phyloP scores from a whole-genome alignment of 2,329 filamentous ascomycete genomes.

The Lecanicillium sp. region DNA sequence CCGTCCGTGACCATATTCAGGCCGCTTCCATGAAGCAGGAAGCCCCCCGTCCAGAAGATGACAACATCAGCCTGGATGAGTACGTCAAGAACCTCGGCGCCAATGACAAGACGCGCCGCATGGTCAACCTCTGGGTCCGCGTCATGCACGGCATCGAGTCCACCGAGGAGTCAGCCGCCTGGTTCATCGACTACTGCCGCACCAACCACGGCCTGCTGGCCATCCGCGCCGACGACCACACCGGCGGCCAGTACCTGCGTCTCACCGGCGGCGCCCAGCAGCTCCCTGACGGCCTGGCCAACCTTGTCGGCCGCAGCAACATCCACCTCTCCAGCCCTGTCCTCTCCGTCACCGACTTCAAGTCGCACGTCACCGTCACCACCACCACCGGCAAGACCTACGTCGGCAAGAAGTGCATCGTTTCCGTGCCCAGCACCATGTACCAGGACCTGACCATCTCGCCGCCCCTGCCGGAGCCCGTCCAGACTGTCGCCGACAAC shows the following conservation, averaged over 20 bases:
- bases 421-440: constrained; percentile 41
- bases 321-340: constrained; percentile 2
- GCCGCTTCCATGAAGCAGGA: constrained; percentile 19
- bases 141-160: constrained; percentile 30
- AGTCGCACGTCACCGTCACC: constrained; percentile 4
- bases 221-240: constrained; percentile 25
- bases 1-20: constrained; percentile 26
- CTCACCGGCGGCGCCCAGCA: constrained; percentile 16
- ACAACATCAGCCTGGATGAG: constrained; percentile 24
- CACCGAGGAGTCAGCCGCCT: constrained; percentile 25
- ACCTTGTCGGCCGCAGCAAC: constrained; percentile 13
- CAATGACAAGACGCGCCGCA: constrained; percentile 19
- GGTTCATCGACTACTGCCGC: constrained; percentile 30
- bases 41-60: constrained; percentile 17
- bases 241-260: constrained; percentile 26
- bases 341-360: constrained; percentile 5
- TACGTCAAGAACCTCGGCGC: constrained; percentile 25
- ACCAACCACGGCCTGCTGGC: constrained; percentile 24
- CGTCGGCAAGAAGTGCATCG: constrained; percentile 31
- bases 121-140: constrained; percentile 27
- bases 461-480: constrained; percentile 31
- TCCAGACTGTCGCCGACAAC: constrained; percentile 24
- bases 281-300: constrained; percentile 13
- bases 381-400: constrained; percentile 16
- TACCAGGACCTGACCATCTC: constrained; percentile 36